A percentile compares a stretch with the other conserved stretches of the same genome.
Evolutionary conservation across 1,284 basidiomycete genomes (phyloP).

Genomic region (Chalciporus sp.): DNA sequence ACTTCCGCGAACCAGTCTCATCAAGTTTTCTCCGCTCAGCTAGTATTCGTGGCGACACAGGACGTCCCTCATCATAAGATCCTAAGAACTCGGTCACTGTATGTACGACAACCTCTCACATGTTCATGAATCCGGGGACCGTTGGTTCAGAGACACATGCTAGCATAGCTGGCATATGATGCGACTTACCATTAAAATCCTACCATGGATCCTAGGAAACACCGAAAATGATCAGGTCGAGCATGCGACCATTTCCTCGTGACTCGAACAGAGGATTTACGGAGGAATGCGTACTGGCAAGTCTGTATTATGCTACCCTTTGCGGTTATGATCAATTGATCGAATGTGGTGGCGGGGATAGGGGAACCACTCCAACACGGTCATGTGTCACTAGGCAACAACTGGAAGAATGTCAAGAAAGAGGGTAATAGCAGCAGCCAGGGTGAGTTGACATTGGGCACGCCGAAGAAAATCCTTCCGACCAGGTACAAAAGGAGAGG

Average conservation of each 20-base stretch:
- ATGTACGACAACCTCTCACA: neutral
- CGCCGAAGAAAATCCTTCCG: neutral
- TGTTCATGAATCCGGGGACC: neutral
- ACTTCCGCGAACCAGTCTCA: too few species aligned
- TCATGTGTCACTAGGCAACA: too few species aligned
- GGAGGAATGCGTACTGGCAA: neutral
- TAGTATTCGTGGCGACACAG: too few species aligned
- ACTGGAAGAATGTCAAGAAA: too few species aligned
- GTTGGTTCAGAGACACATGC: neutral
- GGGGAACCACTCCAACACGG: too few species aligned
- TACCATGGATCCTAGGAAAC: neutral
- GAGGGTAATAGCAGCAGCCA: neutral
- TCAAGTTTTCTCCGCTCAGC: too few species aligned
- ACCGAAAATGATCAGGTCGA: neutral
- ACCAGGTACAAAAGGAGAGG: neutral
- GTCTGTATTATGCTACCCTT: too few species aligned
- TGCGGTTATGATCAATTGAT: too few species aligned
- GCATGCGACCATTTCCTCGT: neutral
- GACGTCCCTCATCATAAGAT: too few species aligned
- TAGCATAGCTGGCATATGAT: too few species aligned
- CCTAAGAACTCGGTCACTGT: too few species aligned
- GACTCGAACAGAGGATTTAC: neutral
- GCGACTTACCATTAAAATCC: neutral
- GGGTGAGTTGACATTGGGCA: neutral
- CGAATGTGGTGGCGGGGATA: too few species aligned